A percentile compares a stretch with the other conserved stretches of the same genome.
phyloP scores from a whole-genome alignment of 805 yeast species.

The Starmerella gropengiesseri region DNA sequence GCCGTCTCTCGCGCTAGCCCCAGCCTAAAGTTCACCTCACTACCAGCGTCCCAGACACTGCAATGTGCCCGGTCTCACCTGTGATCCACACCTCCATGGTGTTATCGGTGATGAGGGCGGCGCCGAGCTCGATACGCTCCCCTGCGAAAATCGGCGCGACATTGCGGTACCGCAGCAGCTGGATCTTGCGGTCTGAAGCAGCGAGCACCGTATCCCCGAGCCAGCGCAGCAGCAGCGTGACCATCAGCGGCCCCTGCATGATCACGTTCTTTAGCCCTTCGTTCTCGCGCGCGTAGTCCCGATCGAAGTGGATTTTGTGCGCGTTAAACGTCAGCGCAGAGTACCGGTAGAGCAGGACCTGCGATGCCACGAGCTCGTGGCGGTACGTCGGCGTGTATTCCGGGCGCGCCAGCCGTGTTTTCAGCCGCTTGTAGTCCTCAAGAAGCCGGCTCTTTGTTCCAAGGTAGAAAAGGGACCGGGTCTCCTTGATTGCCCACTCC shows the following conservation, averaged over 20 bases:
- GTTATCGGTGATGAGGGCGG: slow-evolving; percentile 1
- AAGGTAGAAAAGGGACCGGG: slow-evolving; percentile 53
- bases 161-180: slow-evolving; percentile 40
- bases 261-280: slow-evolving; percentile 57
- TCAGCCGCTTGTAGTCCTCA: not conserved
- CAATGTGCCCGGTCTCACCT: not conserved
- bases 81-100: slow-evolving; percentile 4
- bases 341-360: slow-evolving; percentile 45
- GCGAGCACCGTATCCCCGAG: slow-evolving; percentile 24
- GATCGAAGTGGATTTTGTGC: slow-evolving; percentile 73
- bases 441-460: slow-evolving; percentile 12
- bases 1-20: slow-evolving; percentile 16
- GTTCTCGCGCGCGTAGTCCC: slow-evolving; percentile 36
- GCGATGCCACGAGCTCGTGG: slow-evolving; percentile 32
- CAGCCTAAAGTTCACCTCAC: not conserved
- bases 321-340: slow-evolving; percentile 72
- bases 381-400: slow-evolving; percentile 8
- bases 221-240: slow-evolving; percentile 51
- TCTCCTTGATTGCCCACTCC: slow-evolving; percentile 38
- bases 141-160: slow-evolving; percentile 40
- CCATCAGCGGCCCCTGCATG: slow-evolving; percentile 73
- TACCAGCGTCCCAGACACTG: not conserved
- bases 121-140: slow-evolving; percentile 23
- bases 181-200: slow-evolving; percentile 23
- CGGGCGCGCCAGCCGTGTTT: not conserved